Evolutionary conservation across 805 yeast genomes (phyloP).

Genomic region (Ascoidea rubescens): DNA sequence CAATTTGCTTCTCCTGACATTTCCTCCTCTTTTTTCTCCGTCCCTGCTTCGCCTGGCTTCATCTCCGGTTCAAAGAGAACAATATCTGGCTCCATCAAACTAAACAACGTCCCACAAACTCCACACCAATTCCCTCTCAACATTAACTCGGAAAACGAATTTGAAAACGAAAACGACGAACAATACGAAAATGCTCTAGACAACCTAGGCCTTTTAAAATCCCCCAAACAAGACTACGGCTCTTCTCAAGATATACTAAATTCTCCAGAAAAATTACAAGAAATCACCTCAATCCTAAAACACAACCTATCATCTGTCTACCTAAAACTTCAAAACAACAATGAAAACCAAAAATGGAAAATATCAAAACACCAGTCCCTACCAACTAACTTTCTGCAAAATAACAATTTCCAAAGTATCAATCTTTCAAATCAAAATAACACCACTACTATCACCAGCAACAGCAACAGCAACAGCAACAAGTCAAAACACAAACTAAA

Average conservation of each 20-base stretch:
- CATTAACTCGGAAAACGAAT: neutral
- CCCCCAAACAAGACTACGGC: neutral
- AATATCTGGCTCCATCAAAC: neutral
- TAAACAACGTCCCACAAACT: neutral
- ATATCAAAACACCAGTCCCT: neutral
- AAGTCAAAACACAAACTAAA: neutral
- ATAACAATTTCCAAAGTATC: neutral
- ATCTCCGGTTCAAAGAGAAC: too few relatives aligned
- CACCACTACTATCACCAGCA: too few relatives aligned
- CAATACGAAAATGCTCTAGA: neutral
- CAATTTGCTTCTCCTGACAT: neutral
- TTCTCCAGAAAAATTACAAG: constrained; percentile 9
- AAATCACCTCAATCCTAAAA: constrained; percentile 13
- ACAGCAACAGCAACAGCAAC: too few relatives aligned
- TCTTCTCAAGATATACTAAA: constrained; percentile 7
- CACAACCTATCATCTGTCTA: constrained; percentile 16
- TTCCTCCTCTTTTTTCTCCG: neutral
- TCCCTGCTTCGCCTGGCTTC: neutral
- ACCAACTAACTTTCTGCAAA: constrained; percentile 1
- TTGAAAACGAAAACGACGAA: neutral
- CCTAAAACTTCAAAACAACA: constrained; percentile 13
- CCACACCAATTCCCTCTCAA: neutral
- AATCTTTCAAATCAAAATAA: neutral
- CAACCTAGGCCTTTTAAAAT: neutral
- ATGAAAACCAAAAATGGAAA: neutral